phyloP scores from a whole-genome alignment of 495 filamentous ascomycete species.

The Jackrogersella multiformis region DNA sequence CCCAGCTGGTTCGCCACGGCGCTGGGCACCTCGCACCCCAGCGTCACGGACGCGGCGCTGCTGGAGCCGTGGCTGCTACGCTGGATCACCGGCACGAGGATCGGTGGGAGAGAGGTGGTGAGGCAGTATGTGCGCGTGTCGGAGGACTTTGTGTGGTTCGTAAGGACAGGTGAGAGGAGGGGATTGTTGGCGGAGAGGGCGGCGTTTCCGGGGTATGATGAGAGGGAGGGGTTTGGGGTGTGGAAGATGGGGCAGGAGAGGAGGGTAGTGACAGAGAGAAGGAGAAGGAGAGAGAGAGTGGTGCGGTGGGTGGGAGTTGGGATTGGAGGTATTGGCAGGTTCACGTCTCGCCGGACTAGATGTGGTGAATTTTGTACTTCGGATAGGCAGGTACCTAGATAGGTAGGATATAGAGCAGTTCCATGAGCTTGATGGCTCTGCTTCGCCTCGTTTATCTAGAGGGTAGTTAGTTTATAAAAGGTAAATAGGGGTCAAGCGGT shows the following conservation, averaged over 20 bases:
- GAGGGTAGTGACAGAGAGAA: too few relatives aligned
- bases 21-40: conserved; percentile 61
- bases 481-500: too few relatives aligned
- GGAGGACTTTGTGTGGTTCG: conserved; percentile 55
- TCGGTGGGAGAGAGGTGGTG: conserved; percentile 53
- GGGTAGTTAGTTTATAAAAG: too few relatives aligned
- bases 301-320: conserved; percentile 43
- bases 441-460: too few relatives aligned
- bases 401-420: too few relatives aligned
- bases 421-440: too few relatives aligned
- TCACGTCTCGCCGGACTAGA: conserved; percentile 48
- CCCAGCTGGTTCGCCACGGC: conserved; percentile 63
- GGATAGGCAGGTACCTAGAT: too few relatives aligned
- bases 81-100: conserved; percentile 59
- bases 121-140: conserved; percentile 57
- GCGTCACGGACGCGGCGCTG: conserved; percentile 63
- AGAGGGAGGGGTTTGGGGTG: conserved; percentile 47
- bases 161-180: conserved; percentile 46
- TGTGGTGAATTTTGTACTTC: background rate
- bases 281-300: too few relatives aligned
- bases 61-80: conserved; percentile 59
- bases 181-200: conserved; percentile 50
- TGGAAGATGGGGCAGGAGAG: conserved; percentile 52
- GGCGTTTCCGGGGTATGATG: conserved; percentile 51
- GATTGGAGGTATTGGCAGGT: conserved; percentile 54